Conservation (phyloP, 305 asterid species). For the Ilex paraguariensis region DNA sequence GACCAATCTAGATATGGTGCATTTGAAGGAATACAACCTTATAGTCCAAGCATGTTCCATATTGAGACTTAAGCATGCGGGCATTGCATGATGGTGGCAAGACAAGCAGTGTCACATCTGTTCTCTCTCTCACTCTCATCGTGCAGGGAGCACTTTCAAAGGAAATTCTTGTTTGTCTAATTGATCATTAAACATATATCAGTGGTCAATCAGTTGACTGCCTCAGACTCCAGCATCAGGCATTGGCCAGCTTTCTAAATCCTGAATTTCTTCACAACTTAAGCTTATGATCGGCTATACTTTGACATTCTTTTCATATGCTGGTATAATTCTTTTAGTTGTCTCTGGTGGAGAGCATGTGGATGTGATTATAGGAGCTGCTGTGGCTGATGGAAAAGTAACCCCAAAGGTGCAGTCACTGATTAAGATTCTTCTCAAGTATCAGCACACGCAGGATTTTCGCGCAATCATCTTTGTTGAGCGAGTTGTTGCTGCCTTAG, state of each 20-base stretch:
- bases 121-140: too few relatives aligned
- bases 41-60: too few relatives aligned
- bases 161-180: too few relatives aligned
- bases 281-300: background rate
- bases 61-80: too few relatives aligned
- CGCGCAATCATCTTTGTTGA: slow-evolving; percentile 98
- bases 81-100: too few relatives aligned
- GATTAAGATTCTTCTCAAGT: slow-evolving; percentile 85
- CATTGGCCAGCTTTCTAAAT: background rate
- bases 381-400: slow-evolving; percentile 99
- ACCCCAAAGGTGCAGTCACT: slow-evolving; percentile 98
- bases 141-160: too few relatives aligned
- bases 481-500: slow-evolving; percentile 97
- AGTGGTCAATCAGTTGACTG: too few relatives aligned
- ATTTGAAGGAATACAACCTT: too few relatives aligned
- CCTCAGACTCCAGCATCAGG: too few relatives aligned
- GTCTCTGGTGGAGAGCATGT: slow-evolving; percentile 99
- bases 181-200: too few relatives aligned
- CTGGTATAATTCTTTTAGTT: slow-evolving; percentile 45
- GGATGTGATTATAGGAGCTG: slow-evolving; percentile 97
- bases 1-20: too few relatives aligned
- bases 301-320: slow-evolving; percentile 10
- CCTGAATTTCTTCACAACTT: background rate
- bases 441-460: slow-evolving; percentile 89
- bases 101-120: too few relatives aligned